Evolutionary conservation across 1,139 yeast genomes (phyloP), one percentile per base, ranked within the genome.

Genomic region (Debaryomyces sp.): DNA sequence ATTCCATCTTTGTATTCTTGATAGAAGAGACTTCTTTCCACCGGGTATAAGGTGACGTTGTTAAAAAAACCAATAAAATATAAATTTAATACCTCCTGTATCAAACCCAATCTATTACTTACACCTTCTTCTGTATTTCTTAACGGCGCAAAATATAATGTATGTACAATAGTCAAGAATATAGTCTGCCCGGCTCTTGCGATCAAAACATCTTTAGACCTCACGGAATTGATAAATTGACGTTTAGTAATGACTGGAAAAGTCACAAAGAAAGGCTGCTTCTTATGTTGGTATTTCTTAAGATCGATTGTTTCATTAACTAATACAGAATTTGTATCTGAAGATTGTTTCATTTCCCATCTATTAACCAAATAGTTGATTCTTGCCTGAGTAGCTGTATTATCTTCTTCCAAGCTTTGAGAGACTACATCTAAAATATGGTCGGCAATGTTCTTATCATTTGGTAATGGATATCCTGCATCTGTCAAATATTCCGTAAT

Each of bases 1-100:
- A 87, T 81, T 33, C 85, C 85, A 62, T 89, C 96, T 51, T 80
- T 79, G 57, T 81, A 85, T 59, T 90, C 97, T 51, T 87, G 88
- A 60, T 87, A 89, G 63, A 89, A 89, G 44, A 86, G 81, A 53
- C 85, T 79, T 54, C 92, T 72, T 58, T 89, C 96, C 13, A 72
- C 63, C 2, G 96, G 96, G 61, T 85, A 90, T 9, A 87, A 75
- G 1, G 94, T 80, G 59, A 89, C 71, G 59, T 89, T 89, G 58
- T 87, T 87, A 43, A 89, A 74, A 76, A 89, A 82, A 1, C 97
- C 96, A 45, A 85, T 84, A 63, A 84, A 90, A 60, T 87, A 89
- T 44, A 89, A 65, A 24, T 90, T 83, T 21, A 87, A 73, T 3
- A 85, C 78, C 60, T 88, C 90, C 64, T 89, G 96, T 6, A 86